Base-by-base conservation (phyloP, 257 asterid species). In the Ajuga chamaepitys region DNA sequence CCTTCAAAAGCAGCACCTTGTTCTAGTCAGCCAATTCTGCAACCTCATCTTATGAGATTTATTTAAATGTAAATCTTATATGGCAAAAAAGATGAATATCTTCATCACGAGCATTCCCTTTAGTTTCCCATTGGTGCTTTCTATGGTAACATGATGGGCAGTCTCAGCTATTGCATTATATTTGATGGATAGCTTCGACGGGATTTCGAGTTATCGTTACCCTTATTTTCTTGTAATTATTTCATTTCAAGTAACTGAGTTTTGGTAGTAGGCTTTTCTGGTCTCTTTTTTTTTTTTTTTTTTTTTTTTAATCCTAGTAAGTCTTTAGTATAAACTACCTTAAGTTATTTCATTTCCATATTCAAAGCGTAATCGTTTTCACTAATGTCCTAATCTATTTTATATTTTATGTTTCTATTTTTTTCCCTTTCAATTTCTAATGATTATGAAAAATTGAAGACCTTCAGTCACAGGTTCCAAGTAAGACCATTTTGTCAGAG, bases 21-120 rank as follows among this genome's bases (percentile, higher is more conserved):
- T 92, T 88, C 86, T 85, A 92, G 98, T 88, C 71, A 75, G 88
- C 64, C 9, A 20, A 35, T 12, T 30, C 0, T 40, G 21, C 57
- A 3, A 12, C 14, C 54, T 60, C 45, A 59, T 47, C 47, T 12
- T 7, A 11, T 52, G 12, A n/a, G 16, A 1, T 4, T 28, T 12
- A 68, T n/a, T n/a, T n/a, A n/a, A 21, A 10, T 11, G 8, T 25
- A 35, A 17, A 8, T 56, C 13, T 6, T 51, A 52, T 8, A n/a
- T n/a, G 42, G 22, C 16, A 38, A 0, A 0, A 34, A 51, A 35
- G 17, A 17, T 41, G 7, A 1, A 28, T 6, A 9, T 10, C 12
- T 7, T 25, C 17, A 46, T 18, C 73, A n/a, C 35, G 37, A 82
- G 45, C 75, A 77, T n/a, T 63, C 68, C 2, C 47, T 66, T 8